phyloP scores from a whole-genome alignment of 441 rosid species.

The Populus trichocarpa region DNA sequence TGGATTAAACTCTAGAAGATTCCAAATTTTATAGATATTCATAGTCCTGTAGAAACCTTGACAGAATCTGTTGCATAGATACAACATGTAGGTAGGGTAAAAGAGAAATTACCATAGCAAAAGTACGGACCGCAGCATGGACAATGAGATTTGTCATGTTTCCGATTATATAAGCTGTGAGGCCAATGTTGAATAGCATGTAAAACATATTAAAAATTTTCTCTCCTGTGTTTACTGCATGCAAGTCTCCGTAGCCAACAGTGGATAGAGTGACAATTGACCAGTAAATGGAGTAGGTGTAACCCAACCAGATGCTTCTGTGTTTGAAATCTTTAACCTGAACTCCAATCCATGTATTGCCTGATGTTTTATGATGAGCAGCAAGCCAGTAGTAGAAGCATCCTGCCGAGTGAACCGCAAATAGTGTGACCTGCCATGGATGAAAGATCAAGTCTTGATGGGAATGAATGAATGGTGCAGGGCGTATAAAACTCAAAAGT shows the following conservation, averaged over 20 bases:
- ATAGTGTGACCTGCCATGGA: conserved; percentile 64
- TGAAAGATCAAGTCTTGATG: neutral
- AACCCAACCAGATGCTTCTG: conserved; percentile 73
- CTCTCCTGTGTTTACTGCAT: conserved; percentile 67
- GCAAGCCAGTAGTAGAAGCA: conserved; percentile 84
- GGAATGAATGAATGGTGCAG: neutral
- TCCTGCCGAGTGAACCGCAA: conserved; percentile 78
- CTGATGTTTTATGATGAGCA: conserved; percentile 35
- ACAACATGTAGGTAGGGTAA: neutral
- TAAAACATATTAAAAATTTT: conserved; percentile 70
- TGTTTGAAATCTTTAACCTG: conserved; percentile 50
- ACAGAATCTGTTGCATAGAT: neutral
- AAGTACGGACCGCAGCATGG: conserved; percentile 60
- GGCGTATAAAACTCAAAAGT: neutral
- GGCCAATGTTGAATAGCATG: conserved; percentile 91
- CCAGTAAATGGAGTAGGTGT: conserved; percentile 92
- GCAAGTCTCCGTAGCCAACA: conserved; percentile 92
- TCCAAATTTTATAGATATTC: neutral
- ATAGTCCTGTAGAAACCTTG: neutral
- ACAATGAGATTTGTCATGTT: conserved; percentile 94
- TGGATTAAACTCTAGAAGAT: neutral
- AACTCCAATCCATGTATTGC: conserved; percentile 75
- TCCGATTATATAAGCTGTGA: conserved; percentile 84
- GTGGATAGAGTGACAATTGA: conserved; percentile 88
- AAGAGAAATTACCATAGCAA: conserved; percentile 50